Base-by-base conservation (phyloP, 1,284 basidiomycete species). In the Tylopilus sp. region DNA sequence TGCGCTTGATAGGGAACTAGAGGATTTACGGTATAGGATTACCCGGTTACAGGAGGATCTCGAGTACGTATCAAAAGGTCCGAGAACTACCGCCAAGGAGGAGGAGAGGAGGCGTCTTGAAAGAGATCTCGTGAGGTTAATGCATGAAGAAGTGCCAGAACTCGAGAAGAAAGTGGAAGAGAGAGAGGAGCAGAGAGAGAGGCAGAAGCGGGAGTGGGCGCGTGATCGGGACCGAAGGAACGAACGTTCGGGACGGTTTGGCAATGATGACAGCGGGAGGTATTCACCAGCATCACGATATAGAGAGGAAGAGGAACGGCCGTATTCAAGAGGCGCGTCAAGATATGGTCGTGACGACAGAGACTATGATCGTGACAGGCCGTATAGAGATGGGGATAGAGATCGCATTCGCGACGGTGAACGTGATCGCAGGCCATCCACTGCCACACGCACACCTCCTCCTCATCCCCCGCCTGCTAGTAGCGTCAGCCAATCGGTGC, bases 81-180 rank as follows among this genome's bases (percentile, higher is more conserved):
- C 93, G 1, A 78, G 84, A 49, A 82, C 84, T 9, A 69, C 75
- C 6, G 77, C 81, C 9, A 92, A 92, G 67, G 92, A 96, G 52
- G 86, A 93, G 55, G 92, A 97, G 64, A 78, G 88, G 45, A 76
- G 97, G 29, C 82, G 85, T 61, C 77, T 97, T 19, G 97, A 99
- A 71, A 78, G 97, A 34, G 92, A 98, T 60, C 74, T 98, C 34
- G 69, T 97, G 56, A 77, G 79, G 48, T 74, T 99, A 42, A 84
- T 92, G 82, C 93, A 98, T 61, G 93, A 97, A 65, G 82, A 89
- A 48, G 76, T 99, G 3, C 97, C 96, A 0, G 90, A 92, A 55
- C 79, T 99, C 12, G 94, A 98, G 70, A 79, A 86, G 61, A 84
- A 84, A 61, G 82, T 97, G 52, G 83, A 92, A 61, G 84, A 85